These are phyloP conservation scores for Alternaria hordeiaustralica DNA, from an alignment of 2,329 filamentous ascomycete species.

Conservation along the genomic window DNA sequence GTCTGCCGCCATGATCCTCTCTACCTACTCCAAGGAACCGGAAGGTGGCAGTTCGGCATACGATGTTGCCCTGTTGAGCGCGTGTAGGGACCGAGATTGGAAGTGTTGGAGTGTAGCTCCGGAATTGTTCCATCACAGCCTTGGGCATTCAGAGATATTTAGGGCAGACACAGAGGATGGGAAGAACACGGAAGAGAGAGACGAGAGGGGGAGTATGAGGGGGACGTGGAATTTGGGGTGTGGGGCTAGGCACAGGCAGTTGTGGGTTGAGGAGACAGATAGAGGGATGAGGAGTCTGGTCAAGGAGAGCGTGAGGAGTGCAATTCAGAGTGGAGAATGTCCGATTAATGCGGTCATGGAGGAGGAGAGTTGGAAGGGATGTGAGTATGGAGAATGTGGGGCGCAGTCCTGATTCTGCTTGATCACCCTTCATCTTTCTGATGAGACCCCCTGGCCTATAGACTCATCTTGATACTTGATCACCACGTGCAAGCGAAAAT, in stretches of 20 bases:
- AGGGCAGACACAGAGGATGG: slow-evolving; percentile 2
- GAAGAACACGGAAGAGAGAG: background rate
- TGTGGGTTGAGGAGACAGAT: slow-evolving; percentile 17
- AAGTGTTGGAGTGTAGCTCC: slow-evolving; percentile 47
- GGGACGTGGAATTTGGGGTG: slow-evolving; percentile 23
- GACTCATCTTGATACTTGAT: background rate
- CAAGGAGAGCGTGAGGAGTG: background rate
- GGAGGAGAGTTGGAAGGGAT: slow-evolving; percentile 14
- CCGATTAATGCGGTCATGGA: slow-evolving; percentile 6
- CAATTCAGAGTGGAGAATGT: slow-evolving; percentile 10
- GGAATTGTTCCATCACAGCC: slow-evolving; percentile 51
- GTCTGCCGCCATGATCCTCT: slow-evolving; percentile 40
- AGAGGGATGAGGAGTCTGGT: background rate
- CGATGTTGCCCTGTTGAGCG: slow-evolving; percentile 50
- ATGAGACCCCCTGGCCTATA: background rate
- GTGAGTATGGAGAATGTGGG: slow-evolving; percentile 18
- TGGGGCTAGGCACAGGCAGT: slow-evolving; percentile 13
- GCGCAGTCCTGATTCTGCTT: slow-evolving; percentile 15
- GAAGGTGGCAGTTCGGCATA: slow-evolving; percentile 35
- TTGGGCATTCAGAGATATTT: slow-evolving; percentile 34
- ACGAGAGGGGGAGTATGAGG: background rate
- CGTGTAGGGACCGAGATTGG: slow-evolving; percentile 46
- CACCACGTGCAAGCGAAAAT: background rate
- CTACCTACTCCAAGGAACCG: slow-evolving; percentile 26
- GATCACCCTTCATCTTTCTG: background rate